A percentile compares a stretch with the other conserved stretches of the same genome.
phyloP scores from a whole-genome alignment of 495 filamentous ascomycete species.

The Durotheca rogersii region DNA sequence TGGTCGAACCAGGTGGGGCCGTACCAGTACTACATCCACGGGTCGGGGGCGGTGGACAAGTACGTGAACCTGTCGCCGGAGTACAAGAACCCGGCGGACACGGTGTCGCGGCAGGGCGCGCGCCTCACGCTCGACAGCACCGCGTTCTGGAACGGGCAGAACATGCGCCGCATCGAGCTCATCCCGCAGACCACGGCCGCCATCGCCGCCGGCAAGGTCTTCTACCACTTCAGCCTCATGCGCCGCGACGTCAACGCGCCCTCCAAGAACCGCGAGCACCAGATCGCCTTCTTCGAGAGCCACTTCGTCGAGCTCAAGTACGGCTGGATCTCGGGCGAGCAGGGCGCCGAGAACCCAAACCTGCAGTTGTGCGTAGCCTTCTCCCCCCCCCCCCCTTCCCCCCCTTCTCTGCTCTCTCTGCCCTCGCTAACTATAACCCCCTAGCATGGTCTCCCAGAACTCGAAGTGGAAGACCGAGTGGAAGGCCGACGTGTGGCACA shows the following conservation, averaged over 20 bases:
- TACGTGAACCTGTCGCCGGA: conserved; percentile 56
- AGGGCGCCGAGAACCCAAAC: conserved; percentile 51
- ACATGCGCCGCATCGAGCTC: conserved; percentile 60
- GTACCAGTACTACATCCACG: conserved; percentile 76
- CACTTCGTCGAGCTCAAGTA: conserved; percentile 75
- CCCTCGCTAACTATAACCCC: too few relatives aligned
- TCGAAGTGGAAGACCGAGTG: conserved; percentile 47
- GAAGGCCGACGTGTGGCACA: conserved; percentile 66
- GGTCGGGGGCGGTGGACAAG: conserved; percentile 50
- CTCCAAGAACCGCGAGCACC: conserved; percentile 60
- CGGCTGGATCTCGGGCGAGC: conserved; percentile 62
- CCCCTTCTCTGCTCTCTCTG: too few relatives aligned
- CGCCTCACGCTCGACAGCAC: conserved; percentile 64
- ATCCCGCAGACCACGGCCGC: conserved; percentile 65
- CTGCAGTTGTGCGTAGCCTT: conserved; percentile 44
- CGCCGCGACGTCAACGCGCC: conserved; percentile 57
- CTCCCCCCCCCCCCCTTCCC: too few relatives aligned
- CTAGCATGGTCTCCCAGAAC: conserved; percentile 45
- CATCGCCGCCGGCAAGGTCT: conserved; percentile 59
- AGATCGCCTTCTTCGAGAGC: conserved; percentile 69
- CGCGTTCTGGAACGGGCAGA: conserved; percentile 61
- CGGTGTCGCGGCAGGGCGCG: conserved; percentile 56
- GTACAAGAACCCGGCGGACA: conserved; percentile 66
- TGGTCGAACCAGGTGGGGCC: conserved; percentile 65
- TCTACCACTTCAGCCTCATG: conserved; percentile 67